Conservation (phyloP, 106 monocot species). For the Narthecium ossifragum region DNA sequence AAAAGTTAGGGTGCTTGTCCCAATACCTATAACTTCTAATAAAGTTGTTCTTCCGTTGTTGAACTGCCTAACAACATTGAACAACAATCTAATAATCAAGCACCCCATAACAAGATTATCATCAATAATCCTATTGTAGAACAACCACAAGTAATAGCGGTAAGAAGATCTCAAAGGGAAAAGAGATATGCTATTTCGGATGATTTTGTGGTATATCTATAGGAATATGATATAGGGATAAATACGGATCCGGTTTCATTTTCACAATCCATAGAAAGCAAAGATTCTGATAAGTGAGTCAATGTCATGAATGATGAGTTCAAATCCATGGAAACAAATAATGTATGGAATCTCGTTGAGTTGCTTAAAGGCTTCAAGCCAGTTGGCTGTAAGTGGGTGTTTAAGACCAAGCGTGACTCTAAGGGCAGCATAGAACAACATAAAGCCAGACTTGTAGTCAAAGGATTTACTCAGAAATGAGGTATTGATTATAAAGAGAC, state of each 20-base stretch:
- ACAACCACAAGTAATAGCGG: neutral
- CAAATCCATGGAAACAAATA: neutral
- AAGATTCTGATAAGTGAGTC: neutral
- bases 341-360: neutral
- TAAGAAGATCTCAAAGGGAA: neutral
- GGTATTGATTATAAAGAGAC: neutral
- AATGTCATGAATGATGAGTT: slow-evolving; percentile 3
- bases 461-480: neutral
- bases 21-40: neutral
- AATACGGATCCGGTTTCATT: neutral
- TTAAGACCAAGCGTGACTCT: neutral
- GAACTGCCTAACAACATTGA: neutral
- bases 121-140: neutral
- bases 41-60: neutral
- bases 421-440: neutral
- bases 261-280: slow-evolving; percentile 4
- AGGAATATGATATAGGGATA: neutral
- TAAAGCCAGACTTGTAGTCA: neutral
- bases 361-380: neutral
- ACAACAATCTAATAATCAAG: neutral
- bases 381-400: slow-evolving; percentile 1
- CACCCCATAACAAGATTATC: neutral
- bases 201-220: neutral
- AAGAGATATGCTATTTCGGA: neutral
- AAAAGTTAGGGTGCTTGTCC: neutral